Evolutionary conservation across 768 basidiomycete species (phyloP), one percentile per base, ranked within the genome.

Genomic region (Psilocybe azurescens): DNA sequence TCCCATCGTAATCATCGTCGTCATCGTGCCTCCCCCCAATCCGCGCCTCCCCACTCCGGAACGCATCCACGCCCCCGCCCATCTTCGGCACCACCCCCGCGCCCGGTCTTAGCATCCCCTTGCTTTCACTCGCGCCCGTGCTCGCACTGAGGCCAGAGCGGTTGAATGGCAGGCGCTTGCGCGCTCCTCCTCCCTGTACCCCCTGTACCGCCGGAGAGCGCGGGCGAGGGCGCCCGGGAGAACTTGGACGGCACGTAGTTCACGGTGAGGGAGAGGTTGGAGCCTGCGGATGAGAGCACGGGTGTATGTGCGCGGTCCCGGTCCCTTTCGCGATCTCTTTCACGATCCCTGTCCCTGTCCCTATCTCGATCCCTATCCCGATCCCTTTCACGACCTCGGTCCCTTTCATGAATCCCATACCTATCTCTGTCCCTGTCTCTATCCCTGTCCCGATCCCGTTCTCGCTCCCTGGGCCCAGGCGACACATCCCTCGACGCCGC

Each of bases 21-120:
- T 59, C 63, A 74, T 77, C 55, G 58, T 69, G 55, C 47, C 58
- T 53, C 75, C 73, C 66, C 74, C 77, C 76, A 78, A 89, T 89
- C 39, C 88, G 74, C 1, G 76, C 64, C 63, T 86, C 86, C 28
- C 83, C 80, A 38, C 74, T 79, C 36, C 78, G 76, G 62, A 88
- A 89, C 3, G 90, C 91, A 65, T 90, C 87, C n/a, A 89, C 78
- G 0, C 90, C 90, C 10, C 90, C 90, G 44, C 91, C 90, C 56
- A 79, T 83, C 74, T 89, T 90, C 10, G 85, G 87, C 29, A 85
- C 64, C 29, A 71, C 66, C 3, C 73, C 64, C 49, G 73, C 78
- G 2, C 24, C 65, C 46, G 60, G 60, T 14, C 48, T 57, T 18
- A 62, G 41, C 5, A 57, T 54, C 76, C 53, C 67, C 39, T 69